Evolutionary conservation across 176 grass and related monocot genomes (phyloP).

Genomic region (Rhynchospora pubera): DNA sequence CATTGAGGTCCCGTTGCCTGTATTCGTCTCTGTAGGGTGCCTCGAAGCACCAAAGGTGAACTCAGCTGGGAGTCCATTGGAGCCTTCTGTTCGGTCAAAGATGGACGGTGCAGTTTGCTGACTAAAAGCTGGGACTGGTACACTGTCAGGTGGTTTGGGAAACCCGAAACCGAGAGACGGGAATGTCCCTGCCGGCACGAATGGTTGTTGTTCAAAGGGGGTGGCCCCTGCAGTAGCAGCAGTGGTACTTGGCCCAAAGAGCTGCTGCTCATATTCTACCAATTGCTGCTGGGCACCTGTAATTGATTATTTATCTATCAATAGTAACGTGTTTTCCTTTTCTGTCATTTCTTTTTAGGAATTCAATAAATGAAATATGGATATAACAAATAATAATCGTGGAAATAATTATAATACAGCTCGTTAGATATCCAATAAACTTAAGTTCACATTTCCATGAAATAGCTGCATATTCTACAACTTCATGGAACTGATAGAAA

Average conservation of each 20-base stretch:
- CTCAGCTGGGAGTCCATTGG: slow-evolving; percentile 30
- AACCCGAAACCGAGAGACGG: slow-evolving; percentile 68
- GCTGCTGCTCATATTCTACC: slow-evolving; percentile 54
- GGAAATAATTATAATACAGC: neutral
- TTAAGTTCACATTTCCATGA: neutral
- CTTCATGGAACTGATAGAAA: neutral
- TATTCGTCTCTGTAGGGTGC: slow-evolving; percentile 30
- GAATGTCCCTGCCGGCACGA: slow-evolving; percentile 43
- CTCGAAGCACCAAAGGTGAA: slow-evolving; percentile 66
- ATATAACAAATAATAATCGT: neutral
- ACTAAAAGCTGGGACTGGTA: slow-evolving; percentile 47
- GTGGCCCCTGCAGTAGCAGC: slow-evolving; percentile 1
- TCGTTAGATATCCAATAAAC: neutral
- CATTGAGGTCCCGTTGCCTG: slow-evolving; percentile 56
- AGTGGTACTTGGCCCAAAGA: slow-evolving; percentile 37
- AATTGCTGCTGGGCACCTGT: slow-evolving; percentile 53
- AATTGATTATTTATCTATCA: neutral
- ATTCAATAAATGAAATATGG: neutral
- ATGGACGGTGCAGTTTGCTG: slow-evolving; percentile 50
- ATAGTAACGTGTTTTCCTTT: neutral
- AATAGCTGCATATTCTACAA: neutral
- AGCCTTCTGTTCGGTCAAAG: slow-evolving; percentile 38
- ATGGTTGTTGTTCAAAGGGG: slow-evolving; percentile 25
- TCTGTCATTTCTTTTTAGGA: neutral
- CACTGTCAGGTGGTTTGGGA: slow-evolving; percentile 32